Evolutionary conservation across 768 basidiomycete species (phyloP).

Genomic region (Leccinum uliginosum): DNA sequence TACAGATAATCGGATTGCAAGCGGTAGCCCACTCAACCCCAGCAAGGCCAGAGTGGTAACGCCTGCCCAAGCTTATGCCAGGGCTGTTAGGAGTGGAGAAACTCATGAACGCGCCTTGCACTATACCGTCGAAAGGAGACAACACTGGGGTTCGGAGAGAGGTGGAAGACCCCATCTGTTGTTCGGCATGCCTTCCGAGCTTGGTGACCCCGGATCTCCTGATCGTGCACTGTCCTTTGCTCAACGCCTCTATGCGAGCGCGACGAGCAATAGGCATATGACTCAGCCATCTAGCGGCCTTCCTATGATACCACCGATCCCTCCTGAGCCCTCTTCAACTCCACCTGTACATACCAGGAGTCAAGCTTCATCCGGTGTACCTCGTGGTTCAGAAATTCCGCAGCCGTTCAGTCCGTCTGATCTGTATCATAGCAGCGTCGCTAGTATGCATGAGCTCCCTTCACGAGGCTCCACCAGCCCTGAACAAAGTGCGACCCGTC

Average conservation of each 20-base stretch:
- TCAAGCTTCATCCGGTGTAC: not conserved
- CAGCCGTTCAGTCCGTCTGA: constrained; percentile 9
- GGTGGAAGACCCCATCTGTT: not conserved
- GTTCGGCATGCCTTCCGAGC: not conserved
- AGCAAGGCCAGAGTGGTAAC: constrained; percentile 5
- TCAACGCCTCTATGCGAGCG: constrained; percentile 43
- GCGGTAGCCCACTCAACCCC: not conserved
- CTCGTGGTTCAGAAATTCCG: not conserved
- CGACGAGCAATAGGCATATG: constrained; percentile 21
- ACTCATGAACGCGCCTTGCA: constrained; percentile 7
- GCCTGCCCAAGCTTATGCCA: constrained; percentile 21
- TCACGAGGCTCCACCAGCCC: not conserved
- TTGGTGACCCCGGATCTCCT: constrained; percentile 2
- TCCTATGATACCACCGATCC: constrained; percentile 6
- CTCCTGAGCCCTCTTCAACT: not conserved
- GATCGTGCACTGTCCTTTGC: constrained; percentile 31
- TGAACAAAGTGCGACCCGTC: not conserved
- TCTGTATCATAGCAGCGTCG: constrained; percentile 17
- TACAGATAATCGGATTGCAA: not conserved
- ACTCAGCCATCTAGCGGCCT: not conserved
- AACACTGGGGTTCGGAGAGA: constrained; percentile 1
- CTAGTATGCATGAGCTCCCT: constrained; percentile 2
- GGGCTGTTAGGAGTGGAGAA: constrained; percentile 9
- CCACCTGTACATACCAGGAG: not conserved
- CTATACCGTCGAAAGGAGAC: constrained; percentile 18